Evolutionary conservation across 306 rosid genomes (phyloP), one percentile per base, ranked within the genome.

Genomic region (Erythrophleum fordii): DNA sequence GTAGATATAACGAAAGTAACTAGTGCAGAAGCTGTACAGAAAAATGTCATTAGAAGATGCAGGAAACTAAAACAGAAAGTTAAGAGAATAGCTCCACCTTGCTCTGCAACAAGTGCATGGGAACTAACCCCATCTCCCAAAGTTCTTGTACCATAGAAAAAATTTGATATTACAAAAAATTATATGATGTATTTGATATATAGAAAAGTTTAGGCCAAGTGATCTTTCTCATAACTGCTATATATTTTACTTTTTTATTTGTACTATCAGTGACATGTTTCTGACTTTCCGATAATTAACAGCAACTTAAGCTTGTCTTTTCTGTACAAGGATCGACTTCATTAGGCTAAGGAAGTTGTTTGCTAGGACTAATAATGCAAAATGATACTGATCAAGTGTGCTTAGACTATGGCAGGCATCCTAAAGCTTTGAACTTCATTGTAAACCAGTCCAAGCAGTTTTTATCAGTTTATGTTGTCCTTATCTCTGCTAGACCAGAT

Each of bases 1-100:
- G 97, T 82, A n/a, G 97, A 90, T 18, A 49, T 93, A 8, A 35
- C 84, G 60, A 90, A 76, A 87, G 77, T 74, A 42, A 66, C 0
- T 7, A 76, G 66, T 5, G 60, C 82, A 23, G 61, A 58, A 52
- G 44, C 83, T 79, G 52, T 53, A 11, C 86, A 83, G 72, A 85
- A 76, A 66, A 88, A 56, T 82, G 83, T 77, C 13, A 83, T 83
- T 16, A 85, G 78, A 77, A 84, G 84, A 28, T 91, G 89, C 51
- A 87, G 77, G 72, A 89, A 90, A 73, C 65, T 88, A 6, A 80
- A 79, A 55, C 55, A 78, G 39, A 93, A 76, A 81, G 83, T 93
- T 48, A 85, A 76, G 60, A 84, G 82, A 77, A 71, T 86, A 14
- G 75, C 88, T 62, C 84, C 82, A 11, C 81, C 88, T 48, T 87